A percentile compares a stretch with the other conserved stretches of the same genome.
Conservation (phyloP, 805 yeast species). For the Metschnikowia orientalis region DNA sequence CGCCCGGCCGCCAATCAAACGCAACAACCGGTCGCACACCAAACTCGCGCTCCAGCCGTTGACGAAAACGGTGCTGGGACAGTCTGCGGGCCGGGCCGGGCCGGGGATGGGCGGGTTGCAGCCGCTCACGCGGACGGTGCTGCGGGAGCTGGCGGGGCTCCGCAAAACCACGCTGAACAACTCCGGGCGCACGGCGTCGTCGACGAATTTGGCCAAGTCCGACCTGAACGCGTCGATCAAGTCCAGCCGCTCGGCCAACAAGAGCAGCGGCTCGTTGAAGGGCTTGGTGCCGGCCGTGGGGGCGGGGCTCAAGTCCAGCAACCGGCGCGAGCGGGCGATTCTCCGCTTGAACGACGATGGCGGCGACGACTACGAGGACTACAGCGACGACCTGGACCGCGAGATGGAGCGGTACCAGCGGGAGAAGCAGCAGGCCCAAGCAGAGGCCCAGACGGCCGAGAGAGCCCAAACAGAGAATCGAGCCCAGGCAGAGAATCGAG, state of each 20-base stretch:
- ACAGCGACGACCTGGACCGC: constrained; percentile 20
- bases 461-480: constrained; percentile 35
- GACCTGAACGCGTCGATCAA: constrained; percentile 20
- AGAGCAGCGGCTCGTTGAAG: constrained; percentile 9
- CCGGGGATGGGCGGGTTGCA: constrained; percentile 10
- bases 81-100: constrained; percentile 9
- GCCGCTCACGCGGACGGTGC: constrained; percentile 18
- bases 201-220: constrained; percentile 8
- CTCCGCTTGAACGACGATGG: constrained; percentile 35
- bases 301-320: constrained; percentile 34
- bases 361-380: constrained; percentile 36
- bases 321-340: constrained; percentile 37
- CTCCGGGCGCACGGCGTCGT: constrained; percentile 6
- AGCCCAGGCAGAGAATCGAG: constrained; percentile 38
- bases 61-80: constrained; percentile 17
- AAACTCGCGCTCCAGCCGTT: constrained; percentile 23
- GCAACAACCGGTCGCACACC: constrained; percentile 36
- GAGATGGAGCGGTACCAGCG: background rate
- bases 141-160: constrained; percentile 13
- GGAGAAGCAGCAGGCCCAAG: background rate
- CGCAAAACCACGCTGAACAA: constrained; percentile 15
- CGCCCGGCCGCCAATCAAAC: constrained; percentile 21
- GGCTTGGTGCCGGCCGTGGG: constrained; percentile 8
- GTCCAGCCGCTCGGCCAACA: constrained; percentile 27
- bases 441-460: background rate